Evolutionary conservation across 495 filamentous ascomycete species (phyloP).

Genomic region (Podospora tetraspora): DNA sequence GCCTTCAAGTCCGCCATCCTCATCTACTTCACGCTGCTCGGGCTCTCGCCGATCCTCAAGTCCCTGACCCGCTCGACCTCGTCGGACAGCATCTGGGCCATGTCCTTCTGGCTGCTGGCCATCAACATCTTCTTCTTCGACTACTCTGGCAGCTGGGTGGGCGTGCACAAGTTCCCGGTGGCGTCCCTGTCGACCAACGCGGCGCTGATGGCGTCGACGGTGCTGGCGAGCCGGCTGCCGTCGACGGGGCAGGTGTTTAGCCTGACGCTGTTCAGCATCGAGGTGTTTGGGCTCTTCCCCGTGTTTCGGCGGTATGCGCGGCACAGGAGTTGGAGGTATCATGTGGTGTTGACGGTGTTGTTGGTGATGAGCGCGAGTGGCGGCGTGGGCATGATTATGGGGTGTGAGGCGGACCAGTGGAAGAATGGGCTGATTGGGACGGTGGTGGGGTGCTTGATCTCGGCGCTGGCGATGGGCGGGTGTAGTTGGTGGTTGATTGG

Average conservation of each 20-base stretch:
- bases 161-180: constrained; percentile 61
- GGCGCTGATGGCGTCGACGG: constrained; percentile 85
- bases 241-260: constrained; percentile 93
- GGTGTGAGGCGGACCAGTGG: constrained; percentile 45
- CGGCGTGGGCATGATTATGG: constrained; percentile 66
- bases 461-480: constrained; percentile 72
- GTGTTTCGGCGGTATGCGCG: constrained; percentile 85
- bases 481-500: constrained; percentile 98
- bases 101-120: constrained; percentile 85
- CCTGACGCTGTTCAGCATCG: constrained; percentile 89
- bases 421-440: constrained; percentile 66
- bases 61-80: constrained; percentile 87
- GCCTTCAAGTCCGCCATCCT: constrained; percentile 81
- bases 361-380: constrained; percentile 73
- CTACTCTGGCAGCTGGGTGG: constrained; percentile 61
- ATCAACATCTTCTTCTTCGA: constrained; percentile 98
- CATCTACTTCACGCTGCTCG: constrained; percentile 87
- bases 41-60: constrained; percentile 88
- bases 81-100: constrained; percentile 90
- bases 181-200: constrained; percentile 84
- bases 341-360: constrained; percentile 69
- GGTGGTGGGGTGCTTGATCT: constrained; percentile 62
- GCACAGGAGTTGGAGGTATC: constrained; percentile 76
- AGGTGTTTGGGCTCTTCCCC: constrained; percentile 94
- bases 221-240: constrained; percentile 75